Evolutionary conservation across 306 rosid species (phyloP).

Genomic region (Cucurbita moschata): DNA sequence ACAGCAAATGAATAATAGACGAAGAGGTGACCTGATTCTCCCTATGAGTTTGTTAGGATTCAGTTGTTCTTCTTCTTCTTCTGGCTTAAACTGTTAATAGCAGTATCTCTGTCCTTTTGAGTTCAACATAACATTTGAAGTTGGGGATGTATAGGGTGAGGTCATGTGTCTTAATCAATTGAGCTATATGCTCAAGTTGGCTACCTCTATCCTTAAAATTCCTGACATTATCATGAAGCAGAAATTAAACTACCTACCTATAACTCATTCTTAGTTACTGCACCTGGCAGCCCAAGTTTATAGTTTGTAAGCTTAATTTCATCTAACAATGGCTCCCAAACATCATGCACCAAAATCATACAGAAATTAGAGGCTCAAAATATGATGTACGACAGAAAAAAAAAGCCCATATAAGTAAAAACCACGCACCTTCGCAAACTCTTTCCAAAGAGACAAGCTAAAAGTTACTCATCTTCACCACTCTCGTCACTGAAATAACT

Average conservation of each 20-base stretch:
- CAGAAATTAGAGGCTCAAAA: background rate
- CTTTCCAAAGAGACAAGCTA: background rate
- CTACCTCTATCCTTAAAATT: background rate
- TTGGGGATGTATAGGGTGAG: background rate
- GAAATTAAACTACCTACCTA: background rate
- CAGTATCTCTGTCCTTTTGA: background rate
- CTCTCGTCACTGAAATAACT: slow-evolving; percentile 87
- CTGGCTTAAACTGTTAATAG: background rate
- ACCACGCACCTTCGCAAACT: background rate
- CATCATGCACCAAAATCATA: background rate
- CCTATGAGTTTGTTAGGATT: background rate
- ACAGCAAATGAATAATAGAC: background rate
- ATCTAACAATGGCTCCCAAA: background rate
- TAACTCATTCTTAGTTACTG: background rate
- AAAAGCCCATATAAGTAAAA: background rate
- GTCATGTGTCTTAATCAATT: background rate
- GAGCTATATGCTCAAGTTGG: background rate
- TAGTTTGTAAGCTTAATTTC: background rate
- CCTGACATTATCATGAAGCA: background rate
- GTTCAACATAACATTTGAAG: background rate
- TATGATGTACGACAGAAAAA: background rate
- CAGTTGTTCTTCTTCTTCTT: too few relatives aligned
- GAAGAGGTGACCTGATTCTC: background rate
- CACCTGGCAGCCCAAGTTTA: background rate
- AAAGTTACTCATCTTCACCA: slow-evolving; percentile 37